These are phyloP conservation scores for Vigna unguiculata DNA, from an alignment of 306 rosid species.

Conservation along the genomic window DNA sequence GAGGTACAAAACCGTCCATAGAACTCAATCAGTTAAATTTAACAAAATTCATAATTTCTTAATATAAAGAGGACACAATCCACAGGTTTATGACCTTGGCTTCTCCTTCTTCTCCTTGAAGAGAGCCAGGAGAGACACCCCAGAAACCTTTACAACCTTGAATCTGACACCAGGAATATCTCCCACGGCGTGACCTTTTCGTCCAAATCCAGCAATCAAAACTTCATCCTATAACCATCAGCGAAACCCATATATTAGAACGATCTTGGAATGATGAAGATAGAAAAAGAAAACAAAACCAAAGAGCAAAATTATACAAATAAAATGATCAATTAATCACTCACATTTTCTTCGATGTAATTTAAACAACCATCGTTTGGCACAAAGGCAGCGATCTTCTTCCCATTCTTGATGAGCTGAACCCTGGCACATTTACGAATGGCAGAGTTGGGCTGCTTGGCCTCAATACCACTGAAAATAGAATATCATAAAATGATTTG, in stretches of 20 bases:
- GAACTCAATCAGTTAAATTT: slow-evolving; percentile 19
- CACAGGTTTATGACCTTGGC: slow-evolving; percentile 65
- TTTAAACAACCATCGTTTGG: slow-evolving; percentile 87
- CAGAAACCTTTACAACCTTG: slow-evolving; percentile 78
- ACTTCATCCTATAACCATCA: slow-evolving; percentile 72
- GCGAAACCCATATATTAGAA: slow-evolving; percentile 18
- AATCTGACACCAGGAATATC: slow-evolving; percentile 87
- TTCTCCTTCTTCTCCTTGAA: slow-evolving; percentile 84
- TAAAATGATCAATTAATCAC: neutral
- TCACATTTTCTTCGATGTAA: slow-evolving; percentile 78
- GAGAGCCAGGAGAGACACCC: slow-evolving; percentile 77
- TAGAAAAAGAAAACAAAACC: neutral
- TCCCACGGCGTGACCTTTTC: slow-evolving; percentile 87
- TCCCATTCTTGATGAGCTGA: slow-evolving; percentile 79
- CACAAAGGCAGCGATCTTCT: slow-evolving; percentile 86
- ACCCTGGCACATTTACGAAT: slow-evolving; percentile 87
- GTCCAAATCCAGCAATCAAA: slow-evolving; percentile 82
- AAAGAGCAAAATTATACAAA: neutral
- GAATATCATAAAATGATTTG: neutral
- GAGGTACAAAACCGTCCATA: slow-evolving; percentile 46
- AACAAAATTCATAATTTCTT: slow-evolving; percentile 8
- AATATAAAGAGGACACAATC: neutral
- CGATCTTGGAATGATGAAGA: neutral
- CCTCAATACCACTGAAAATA: slow-evolving; percentile 76
- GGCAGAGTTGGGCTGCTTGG: slow-evolving; percentile 91